Evolutionary conservation across 1,284 basidiomycete species (phyloP).

Genomic region (Sporisorium sorghi): DNA sequence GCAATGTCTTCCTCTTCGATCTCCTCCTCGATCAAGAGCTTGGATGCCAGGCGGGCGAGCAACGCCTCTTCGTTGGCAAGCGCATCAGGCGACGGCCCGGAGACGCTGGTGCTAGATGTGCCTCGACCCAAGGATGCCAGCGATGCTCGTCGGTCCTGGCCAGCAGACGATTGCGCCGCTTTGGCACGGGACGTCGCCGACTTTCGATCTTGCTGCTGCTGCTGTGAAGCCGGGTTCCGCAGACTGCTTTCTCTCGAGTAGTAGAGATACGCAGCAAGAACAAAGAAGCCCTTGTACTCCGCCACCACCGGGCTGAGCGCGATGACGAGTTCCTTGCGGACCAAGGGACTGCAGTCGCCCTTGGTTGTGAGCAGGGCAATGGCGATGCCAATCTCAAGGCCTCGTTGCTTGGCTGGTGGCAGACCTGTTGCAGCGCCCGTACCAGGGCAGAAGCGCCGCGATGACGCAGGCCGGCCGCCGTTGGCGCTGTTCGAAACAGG

Average conservation of each 20-base stretch:
- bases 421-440: constrained; percentile 85
- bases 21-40: constrained; percentile 75
- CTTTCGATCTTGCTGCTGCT: constrained; percentile 14
- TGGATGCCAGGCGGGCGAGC: constrained; percentile 77
- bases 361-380: constrained; percentile 77
- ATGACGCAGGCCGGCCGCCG: constrained; percentile 14
- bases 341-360: constrained; percentile 95
- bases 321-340: constrained; percentile 91
- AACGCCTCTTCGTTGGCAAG: constrained; percentile 73
- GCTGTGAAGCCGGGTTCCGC: constrained; percentile 19
- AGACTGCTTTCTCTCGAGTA: constrained; percentile 75
- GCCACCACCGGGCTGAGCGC: constrained; percentile 91
- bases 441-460: constrained; percentile 75
- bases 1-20: constrained; percentile 82
- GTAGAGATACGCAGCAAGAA: constrained; percentile 94
- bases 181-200: constrained; percentile 18
- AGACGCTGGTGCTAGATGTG: constrained; percentile 19
- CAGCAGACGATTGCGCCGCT: constrained; percentile 15
- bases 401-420: constrained; percentile 77
- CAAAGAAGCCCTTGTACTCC: constrained; percentile 95
- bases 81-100: constrained; percentile 14
- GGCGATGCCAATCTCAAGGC: constrained; percentile 74
- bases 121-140: constrained; percentile 15
- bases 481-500: constrained; percentile 21
- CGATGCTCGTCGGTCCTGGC: constrained; percentile 18